These are phyloP conservation scores for Exsudoporus floridanus DNA, from an alignment of 1,284 basidiomycete species.

Conservation along the genomic window DNA sequence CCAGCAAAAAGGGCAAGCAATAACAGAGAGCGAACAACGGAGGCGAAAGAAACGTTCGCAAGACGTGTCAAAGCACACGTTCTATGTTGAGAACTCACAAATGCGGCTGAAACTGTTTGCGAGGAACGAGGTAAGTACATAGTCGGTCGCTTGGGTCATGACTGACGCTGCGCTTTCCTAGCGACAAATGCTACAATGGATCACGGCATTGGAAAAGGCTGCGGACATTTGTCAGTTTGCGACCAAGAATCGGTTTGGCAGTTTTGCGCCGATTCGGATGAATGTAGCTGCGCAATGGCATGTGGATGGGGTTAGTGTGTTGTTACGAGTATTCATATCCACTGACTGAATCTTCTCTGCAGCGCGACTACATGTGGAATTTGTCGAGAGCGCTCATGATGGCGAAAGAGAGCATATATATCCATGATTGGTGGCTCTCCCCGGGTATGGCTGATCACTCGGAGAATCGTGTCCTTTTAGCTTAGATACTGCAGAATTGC, in stretches of 20 bases:
- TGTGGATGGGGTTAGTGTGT: conserved; percentile 83
- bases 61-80: conserved; percentile 87
- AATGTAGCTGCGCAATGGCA: conserved; percentile 98
- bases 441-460: conserved; percentile 51
- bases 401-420: conserved; percentile 88
- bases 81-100: conserved; percentile 92
- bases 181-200: conserved; percentile 98
- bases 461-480: background rate
- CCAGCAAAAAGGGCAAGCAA: conserved; percentile 23
- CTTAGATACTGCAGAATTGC: conserved; percentile 58
- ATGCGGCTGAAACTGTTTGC: conserved; percentile 86
- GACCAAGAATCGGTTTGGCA: conserved; percentile 84
- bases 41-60: conserved; percentile 45
- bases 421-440: conserved; percentile 96
- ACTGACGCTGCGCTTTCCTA: conserved; percentile 30
- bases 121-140: conserved; percentile 69
- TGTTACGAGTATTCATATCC: background rate
- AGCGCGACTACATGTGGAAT: conserved; percentile 98
- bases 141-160: background rate
- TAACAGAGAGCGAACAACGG: conserved; percentile 36
- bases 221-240: conserved; percentile 80
- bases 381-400: conserved; percentile 90
- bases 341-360: background rate
- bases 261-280: conserved; percentile 90
- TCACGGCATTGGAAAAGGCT: conserved; percentile 86